A percentile compares a stretch with the other conserved stretches of the same genome.
These are phyloP conservation scores for Petunia axillaris DNA, from an alignment of 257 asterid genomes.

Conservation along the genomic window DNA sequence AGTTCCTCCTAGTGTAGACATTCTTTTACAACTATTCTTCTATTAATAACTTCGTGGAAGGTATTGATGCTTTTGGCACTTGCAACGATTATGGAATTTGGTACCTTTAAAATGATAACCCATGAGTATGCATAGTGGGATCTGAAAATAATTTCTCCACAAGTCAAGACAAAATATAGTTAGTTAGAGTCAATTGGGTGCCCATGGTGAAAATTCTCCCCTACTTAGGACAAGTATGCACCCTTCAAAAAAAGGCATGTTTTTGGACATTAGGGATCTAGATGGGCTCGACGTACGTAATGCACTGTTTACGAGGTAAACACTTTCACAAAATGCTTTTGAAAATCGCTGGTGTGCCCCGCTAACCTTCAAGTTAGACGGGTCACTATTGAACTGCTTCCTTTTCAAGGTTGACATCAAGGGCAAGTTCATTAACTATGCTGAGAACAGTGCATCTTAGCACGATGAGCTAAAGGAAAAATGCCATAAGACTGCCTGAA, in stretches of 20 bases:
- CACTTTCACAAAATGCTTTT: neutral
- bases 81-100: neutral
- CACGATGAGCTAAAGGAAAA: neutral
- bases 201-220: constrained; percentile 3
- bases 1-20: constrained; percentile 9
- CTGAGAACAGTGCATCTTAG: neutral
- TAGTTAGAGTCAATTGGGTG: neutral
- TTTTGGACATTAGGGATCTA: neutral
- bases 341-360: constrained; percentile 1
- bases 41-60: neutral
- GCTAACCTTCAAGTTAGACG: constrained; percentile 5
- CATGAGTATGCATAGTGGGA: constrained; percentile 8
- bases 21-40: constrained; percentile 16
- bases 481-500: constrained; percentile 1
- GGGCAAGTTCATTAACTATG: neutral
- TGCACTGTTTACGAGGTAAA: neutral
- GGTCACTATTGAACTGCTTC: neutral
- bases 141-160: neutral
- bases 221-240: neutral
- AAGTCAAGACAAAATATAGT: neutral
- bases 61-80: neutral
- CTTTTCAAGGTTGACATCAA: neutral
- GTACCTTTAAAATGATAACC: constrained; percentile 4
- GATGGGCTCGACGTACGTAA: constrained; percentile 2
- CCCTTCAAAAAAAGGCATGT: neutral